Percentiles rank a stretch among this genome's conserved stretches.
These are phyloP conservation scores for Luvunga scandens DNA, from an alignment of 345 rosid genomes.

Conservation along the genomic window DNA sequence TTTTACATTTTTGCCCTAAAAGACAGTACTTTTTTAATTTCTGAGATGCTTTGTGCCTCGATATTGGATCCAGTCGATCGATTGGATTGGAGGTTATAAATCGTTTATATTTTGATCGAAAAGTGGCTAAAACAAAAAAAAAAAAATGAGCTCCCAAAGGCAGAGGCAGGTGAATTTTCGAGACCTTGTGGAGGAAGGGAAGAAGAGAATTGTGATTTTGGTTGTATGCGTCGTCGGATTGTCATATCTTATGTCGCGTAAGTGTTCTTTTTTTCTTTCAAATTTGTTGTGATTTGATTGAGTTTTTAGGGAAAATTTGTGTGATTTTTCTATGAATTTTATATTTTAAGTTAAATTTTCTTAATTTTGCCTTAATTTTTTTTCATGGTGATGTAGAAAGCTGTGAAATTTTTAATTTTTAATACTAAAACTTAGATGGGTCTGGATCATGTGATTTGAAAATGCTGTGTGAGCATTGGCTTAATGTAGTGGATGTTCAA, in stretches of 20 bases:
- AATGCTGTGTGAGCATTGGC: not conserved
- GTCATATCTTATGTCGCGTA: slow-evolving; percentile 89
- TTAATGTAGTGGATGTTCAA: not conserved
- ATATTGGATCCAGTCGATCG: slow-evolving; percentile 9
- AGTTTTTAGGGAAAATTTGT: not conserved
- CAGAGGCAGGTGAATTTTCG: slow-evolving; percentile 61
- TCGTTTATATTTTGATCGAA: slow-evolving; percentile 8
- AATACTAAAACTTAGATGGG: not conserved
- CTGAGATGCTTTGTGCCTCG: not conserved
- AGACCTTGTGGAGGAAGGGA: slow-evolving; percentile 93
- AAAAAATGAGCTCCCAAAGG: slow-evolving; percentile 56
- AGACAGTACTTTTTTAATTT: not conserved
- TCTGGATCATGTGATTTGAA: not conserved
- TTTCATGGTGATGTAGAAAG: not conserved
- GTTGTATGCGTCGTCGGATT: slow-evolving; percentile 86
- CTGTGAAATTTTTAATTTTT: not conserved
- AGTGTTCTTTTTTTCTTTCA: slow-evolving; percentile 22
- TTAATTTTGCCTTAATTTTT: not conserved
- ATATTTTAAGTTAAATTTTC: slow-evolving; percentile 7
- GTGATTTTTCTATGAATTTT: not conserved
- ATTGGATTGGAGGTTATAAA: slow-evolving; percentile 1
- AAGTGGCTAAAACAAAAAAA: not conserved
- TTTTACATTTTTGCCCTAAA: not conserved
- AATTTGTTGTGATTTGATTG: not conserved
- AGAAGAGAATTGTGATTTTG: slow-evolving; percentile 85